Conservation (phyloP, 768 basidiomycete species). For the Phanerochaete sordida region DNA sequence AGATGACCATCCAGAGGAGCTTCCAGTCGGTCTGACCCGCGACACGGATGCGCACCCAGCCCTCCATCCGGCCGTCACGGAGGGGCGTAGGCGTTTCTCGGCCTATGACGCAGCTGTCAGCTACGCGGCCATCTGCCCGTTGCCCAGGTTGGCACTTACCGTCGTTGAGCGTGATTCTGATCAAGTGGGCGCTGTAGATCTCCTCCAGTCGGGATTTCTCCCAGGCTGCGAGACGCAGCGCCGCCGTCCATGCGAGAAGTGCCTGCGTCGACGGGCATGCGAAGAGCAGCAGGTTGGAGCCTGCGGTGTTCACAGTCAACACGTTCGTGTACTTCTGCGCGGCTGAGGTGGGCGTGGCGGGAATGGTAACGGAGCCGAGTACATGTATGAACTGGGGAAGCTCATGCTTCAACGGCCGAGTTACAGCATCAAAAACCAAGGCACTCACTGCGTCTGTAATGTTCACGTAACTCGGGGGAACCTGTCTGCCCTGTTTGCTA, state of each 20-base stretch:
- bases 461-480: constrained; percentile 85
- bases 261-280: constrained; percentile 72
- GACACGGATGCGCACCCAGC: constrained; percentile 85
- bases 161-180: constrained; percentile 68
- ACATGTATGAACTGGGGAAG: constrained; percentile 68
- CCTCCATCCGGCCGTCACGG: constrained; percentile 75
- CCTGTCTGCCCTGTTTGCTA: constrained; percentile 72
- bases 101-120: constrained; percentile 24
- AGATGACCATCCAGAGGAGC: constrained; percentile 79
- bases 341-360: constrained; percentile 46
- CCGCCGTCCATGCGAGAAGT: constrained; percentile 87
- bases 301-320: constrained; percentile 90
- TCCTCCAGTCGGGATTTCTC: constrained; percentile 95
- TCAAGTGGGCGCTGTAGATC: constrained; percentile 93
- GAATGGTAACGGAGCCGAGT: constrained; percentile 67
- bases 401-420: not conserved
- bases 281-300: constrained; percentile 85
- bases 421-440: not conserved
- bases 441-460: constrained; percentile 80
- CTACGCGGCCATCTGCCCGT: not conserved
- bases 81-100: constrained; percentile 60
- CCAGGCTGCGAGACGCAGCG: constrained; percentile 87
- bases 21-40: constrained; percentile 99
- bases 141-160: constrained; percentile 26
- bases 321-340: constrained; percentile 68